These are phyloP conservation scores for Camillea tinctor DNA, from an alignment of 2,329 filamentous ascomycete species.

Conservation along the genomic window DNA sequence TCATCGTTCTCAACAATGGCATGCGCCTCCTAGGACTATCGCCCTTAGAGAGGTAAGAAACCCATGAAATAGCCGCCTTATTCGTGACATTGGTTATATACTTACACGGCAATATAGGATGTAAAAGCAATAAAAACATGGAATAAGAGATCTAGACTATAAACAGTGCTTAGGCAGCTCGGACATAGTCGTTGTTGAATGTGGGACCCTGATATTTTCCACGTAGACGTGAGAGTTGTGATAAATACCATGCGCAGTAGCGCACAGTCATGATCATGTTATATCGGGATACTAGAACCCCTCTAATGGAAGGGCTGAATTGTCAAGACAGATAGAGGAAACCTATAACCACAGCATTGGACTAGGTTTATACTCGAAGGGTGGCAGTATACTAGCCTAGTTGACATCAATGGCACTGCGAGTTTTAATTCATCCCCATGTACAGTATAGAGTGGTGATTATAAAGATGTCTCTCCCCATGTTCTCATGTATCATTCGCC, in stretches of 20 bases:
- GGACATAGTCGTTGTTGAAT: background rate
- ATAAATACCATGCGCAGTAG: background rate
- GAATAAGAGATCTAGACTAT: no score
- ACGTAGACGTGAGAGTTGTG: background rate
- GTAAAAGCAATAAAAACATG: slow-evolving; percentile 9
- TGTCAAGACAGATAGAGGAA: background rate
- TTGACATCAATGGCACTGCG: background rate
- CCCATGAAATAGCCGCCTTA: background rate
- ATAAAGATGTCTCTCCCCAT: background rate
- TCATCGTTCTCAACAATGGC: slow-evolving; percentile 75
- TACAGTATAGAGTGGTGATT: background rate
- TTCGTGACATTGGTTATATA: background rate
- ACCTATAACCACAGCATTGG: background rate
- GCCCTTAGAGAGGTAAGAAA: slow-evolving; percentile 64
- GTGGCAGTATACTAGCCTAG: background rate
- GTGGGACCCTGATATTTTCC: no score
- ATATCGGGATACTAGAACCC: background rate
- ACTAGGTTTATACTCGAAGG: background rate
- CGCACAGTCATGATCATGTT: background rate
- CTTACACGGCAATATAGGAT: slow-evolving; percentile 9
- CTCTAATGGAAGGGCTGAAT: background rate
- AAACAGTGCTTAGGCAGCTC: background rate
- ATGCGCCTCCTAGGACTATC: slow-evolving; percentile 78
- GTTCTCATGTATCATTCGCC: background rate
- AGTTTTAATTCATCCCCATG: background rate